These are phyloP conservation scores for Cryptococcus sp. DNA, from an alignment of 1,284 basidiomycete genomes.

Conservation along the genomic window DNA sequence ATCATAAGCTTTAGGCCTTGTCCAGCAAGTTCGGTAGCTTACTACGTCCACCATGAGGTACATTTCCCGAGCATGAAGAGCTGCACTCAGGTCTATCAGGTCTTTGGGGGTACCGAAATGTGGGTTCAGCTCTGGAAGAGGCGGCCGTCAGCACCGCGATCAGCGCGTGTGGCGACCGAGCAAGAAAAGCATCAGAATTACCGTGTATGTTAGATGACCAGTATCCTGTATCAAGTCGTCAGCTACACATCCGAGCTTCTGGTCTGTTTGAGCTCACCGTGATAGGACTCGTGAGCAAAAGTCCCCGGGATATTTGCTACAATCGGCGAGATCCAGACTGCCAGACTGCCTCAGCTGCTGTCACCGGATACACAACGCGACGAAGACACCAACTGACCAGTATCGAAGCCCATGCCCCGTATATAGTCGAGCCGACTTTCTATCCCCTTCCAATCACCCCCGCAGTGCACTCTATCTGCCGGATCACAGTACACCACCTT, in stretches of 20 bases:
- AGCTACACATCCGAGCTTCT: too few relatives aligned
- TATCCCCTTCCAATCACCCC: slow-evolving; percentile 48
- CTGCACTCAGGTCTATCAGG: slow-evolving; percentile 49
- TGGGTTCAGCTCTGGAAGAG: slow-evolving; percentile 42
- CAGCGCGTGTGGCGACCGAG: too few relatives aligned
- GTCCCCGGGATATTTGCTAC: slow-evolving; percentile 47
- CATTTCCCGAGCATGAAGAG: slow-evolving; percentile 53
- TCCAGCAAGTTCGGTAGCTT: slow-evolving; percentile 5
- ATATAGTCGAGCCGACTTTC: slow-evolving; percentile 46
- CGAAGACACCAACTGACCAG: slow-evolving; percentile 26
- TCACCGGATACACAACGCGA: background rate
- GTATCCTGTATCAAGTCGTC: slow-evolving; percentile 33
- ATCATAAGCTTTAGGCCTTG: background rate
- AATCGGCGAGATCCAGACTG: slow-evolving; percentile 53
- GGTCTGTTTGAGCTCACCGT: slow-evolving; percentile 37
- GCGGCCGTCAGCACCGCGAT: background rate
- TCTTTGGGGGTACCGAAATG: slow-evolving; percentile 52
- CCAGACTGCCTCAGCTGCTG: background rate
- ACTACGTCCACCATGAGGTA: slow-evolving; percentile 55
- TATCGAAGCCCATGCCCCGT: slow-evolving; percentile 51
- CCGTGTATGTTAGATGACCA: slow-evolving; percentile 46
- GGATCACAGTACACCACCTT: slow-evolving; percentile 30
- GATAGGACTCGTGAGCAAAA: slow-evolving; percentile 40
- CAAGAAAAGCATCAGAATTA: slow-evolving; percentile 10
- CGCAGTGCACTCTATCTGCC: slow-evolving; percentile 39